Percentiles rank a stretch among this genome's conserved stretches.
These are phyloP conservation scores for Afroboletus lepidellus DNA, from an alignment of 1,284 basidiomycete genomes.

Conservation along the genomic window DNA sequence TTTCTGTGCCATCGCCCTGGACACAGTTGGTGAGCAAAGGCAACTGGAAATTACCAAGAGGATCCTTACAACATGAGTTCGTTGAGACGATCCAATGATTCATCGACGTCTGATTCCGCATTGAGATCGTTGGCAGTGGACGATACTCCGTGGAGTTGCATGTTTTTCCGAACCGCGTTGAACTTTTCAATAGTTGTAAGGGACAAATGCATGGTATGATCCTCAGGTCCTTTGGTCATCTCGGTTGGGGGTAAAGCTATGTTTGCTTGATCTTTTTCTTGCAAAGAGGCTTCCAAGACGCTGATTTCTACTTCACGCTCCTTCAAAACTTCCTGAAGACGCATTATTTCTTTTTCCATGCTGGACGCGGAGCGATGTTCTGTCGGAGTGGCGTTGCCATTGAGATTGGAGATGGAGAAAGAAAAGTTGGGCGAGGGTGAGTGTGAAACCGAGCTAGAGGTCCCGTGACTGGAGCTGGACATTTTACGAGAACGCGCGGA, in stretches of 20 bases:
- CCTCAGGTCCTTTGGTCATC: constrained; percentile 13
- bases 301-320: constrained; percentile 87
- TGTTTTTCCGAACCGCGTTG: constrained; percentile 63
- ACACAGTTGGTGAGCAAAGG: constrained; percentile 7
- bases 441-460: constrained; percentile 52
- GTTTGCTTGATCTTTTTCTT: constrained; percentile 42
- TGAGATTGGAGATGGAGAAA: constrained; percentile 51
- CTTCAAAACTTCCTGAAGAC: constrained; percentile 83
- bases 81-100: constrained; percentile 72
- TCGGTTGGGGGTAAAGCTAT: constrained; percentile 3
- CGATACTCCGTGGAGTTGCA: constrained; percentile 48
- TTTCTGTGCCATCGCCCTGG: constrained; percentile 91
- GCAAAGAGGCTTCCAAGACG: constrained; percentile 68
- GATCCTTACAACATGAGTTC: constrained; percentile 79
- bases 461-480: constrained; percentile 71
- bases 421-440: constrained; percentile 63
- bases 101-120: constrained; percentile 53
- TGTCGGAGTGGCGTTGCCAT: constrained; percentile 38
- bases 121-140: constrained; percentile 26
- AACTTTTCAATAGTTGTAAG: constrained; percentile 70
- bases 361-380: constrained; percentile 74
- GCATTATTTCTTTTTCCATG: constrained; percentile 90
- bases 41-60: constrained; percentile 5
- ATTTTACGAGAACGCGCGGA: constrained; percentile 83
- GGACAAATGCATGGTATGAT: constrained; percentile 47